Conservation (phyloP, 2,329 filamentous ascomycete species). For the Exophiala aquamarina region DNA sequence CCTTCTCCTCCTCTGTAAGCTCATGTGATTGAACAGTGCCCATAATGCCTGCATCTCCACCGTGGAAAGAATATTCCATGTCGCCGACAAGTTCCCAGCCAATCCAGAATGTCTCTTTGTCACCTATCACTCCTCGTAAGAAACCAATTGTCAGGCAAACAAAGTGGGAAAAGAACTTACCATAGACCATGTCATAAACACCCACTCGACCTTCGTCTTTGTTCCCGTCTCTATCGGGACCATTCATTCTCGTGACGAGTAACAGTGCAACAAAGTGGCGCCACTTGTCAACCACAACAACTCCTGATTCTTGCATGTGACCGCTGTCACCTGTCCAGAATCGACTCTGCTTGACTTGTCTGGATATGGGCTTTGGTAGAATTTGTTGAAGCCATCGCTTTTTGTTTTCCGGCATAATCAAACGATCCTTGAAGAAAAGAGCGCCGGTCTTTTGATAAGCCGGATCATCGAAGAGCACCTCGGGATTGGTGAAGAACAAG, state of each 20-base stretch:
- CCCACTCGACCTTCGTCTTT: slow-evolving; percentile 38
- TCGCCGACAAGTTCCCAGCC: slow-evolving; percentile 49
- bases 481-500: slow-evolving; percentile 45
- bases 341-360: slow-evolving; percentile 37
- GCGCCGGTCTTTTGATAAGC: slow-evolving; percentile 44
- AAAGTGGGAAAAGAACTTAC: slow-evolving; percentile 29
- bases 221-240: slow-evolving; percentile 46
- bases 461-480: slow-evolving; percentile 44
- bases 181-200: slow-evolving; percentile 50
- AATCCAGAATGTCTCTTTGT: slow-evolving; percentile 54
- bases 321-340: slow-evolving; percentile 29
- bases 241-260: slow-evolving; percentile 36
- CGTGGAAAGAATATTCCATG: slow-evolving; percentile 45
- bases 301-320: slow-evolving; percentile 45
- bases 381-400: slow-evolving; percentile 43
- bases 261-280: slow-evolving; percentile 46
- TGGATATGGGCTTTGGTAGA: slow-evolving; percentile 44
- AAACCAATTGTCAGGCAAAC: too few species aligned
- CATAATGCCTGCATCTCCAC: slow-evolving; percentile 35
- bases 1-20: slow-evolving; percentile 1
- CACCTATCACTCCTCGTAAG: too few species aligned
- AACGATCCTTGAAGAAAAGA: slow-evolving; percentile 48
- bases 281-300: slow-evolving; percentile 49
- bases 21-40: slow-evolving; percentile 14
- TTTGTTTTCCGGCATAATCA: slow-evolving; percentile 41